Evolutionary conservation across 768 basidiomycete species (phyloP).

Genomic region (Lactarius sanguifluus): DNA sequence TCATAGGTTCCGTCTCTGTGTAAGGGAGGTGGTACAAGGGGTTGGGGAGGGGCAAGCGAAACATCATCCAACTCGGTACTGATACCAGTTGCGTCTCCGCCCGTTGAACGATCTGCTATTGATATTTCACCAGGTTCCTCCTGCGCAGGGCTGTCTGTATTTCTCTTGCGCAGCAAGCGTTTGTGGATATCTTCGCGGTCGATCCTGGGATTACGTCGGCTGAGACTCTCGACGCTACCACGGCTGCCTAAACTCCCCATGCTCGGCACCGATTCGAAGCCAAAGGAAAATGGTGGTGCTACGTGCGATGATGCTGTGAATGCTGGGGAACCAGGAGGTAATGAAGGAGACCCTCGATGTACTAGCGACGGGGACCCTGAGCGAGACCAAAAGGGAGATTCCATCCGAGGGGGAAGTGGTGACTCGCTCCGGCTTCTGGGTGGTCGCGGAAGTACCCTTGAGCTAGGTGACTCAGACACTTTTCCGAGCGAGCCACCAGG

Average conservation of each 20-base stretch:
- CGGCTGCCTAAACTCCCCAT: conserved; percentile 30
- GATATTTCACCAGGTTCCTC: conserved; percentile 17
- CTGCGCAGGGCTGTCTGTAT: conserved; percentile 44
- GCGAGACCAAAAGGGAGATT: conserved; percentile 6
- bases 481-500: conserved; percentile 14
- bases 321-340: conserved; percentile 21
- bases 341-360: conserved; percentile 20
- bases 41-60: conserved; percentile 4
- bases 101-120: neutral
- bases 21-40: conserved; percentile 7
- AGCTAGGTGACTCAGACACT: conserved; percentile 11
- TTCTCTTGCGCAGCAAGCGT: conserved; percentile 46
- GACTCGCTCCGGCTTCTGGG: conserved; percentile 26
- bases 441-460: conserved; percentile 26
- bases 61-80: conserved; percentile 1
- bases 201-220: conserved; percentile 44
- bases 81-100: conserved; percentile 11
- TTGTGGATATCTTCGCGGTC: conserved; percentile 55
- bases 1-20: conserved; percentile 34
- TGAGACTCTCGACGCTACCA: conserved; percentile 31
- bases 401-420: conserved; percentile 8
- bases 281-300: conserved; percentile 24
- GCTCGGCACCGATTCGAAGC: conserved; percentile 26
- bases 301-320: conserved; percentile 24
- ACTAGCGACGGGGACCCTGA: neutral